These are phyloP conservation scores for Guyanaporus albipodus DNA, from an alignment of 768 basidiomycete species.

Conservation along the genomic window DNA sequence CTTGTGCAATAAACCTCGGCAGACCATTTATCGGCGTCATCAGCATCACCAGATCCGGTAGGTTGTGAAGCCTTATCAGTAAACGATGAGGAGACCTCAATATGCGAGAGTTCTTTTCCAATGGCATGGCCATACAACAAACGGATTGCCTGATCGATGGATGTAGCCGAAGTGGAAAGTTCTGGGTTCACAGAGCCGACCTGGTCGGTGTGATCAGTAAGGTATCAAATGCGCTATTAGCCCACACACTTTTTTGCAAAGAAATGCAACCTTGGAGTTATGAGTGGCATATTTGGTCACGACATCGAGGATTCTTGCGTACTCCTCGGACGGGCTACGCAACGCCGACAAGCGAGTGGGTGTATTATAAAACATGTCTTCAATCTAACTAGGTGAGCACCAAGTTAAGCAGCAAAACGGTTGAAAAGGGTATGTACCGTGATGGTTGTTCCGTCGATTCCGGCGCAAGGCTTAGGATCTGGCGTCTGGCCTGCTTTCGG, in stretches of 20 bases:
- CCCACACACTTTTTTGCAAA: slow-evolving; percentile 78
- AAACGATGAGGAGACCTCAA: slow-evolving; percentile 35
- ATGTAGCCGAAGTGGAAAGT: slow-evolving; percentile 70
- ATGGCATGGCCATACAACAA: slow-evolving; percentile 78
- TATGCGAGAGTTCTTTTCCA: slow-evolving; percentile 66
- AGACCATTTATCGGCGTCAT: slow-evolving; percentile 53
- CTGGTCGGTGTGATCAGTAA: slow-evolving; percentile 37
- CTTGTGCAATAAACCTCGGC: slow-evolving; percentile 78
- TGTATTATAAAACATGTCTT: slow-evolving; percentile 93
- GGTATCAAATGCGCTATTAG: background rate
- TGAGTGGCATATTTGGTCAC: slow-evolving; percentile 92
- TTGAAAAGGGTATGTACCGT: slow-evolving; percentile 45
- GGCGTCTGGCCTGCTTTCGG: slow-evolving; percentile 64
- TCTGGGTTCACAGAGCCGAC: slow-evolving; percentile 72
- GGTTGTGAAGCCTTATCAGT: slow-evolving; percentile 20
- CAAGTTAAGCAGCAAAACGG: too few species aligned
- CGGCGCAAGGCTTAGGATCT: slow-evolving; percentile 87
- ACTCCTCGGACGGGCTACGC: slow-evolving; percentile 85
- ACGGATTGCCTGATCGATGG: slow-evolving; percentile 67
- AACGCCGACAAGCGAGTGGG: slow-evolving; percentile 84
- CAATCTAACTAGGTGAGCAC: slow-evolving; percentile 56
- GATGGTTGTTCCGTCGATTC: slow-evolving; percentile 91
- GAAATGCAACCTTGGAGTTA: slow-evolving; percentile 83
- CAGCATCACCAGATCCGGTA: slow-evolving; percentile 18
- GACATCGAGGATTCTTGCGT: slow-evolving; percentile 85